phyloP scores from a whole-genome alignment of 1,139 yeast species.

The Geotrichum phurueaensis region DNA sequence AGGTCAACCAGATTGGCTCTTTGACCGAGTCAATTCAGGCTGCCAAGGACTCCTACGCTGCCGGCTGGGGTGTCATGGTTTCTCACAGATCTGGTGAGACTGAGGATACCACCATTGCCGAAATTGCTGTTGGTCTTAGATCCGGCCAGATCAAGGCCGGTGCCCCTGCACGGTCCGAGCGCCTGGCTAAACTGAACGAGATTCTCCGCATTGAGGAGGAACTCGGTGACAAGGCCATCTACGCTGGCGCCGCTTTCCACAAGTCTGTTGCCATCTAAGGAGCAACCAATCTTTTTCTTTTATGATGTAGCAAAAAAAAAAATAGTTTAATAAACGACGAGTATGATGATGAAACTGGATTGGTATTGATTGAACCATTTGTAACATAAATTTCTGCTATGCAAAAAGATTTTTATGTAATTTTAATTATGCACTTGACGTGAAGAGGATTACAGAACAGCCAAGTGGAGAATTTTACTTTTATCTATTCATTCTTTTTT shows the following conservation, averaged over 20 bases:
- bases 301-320: neutral
- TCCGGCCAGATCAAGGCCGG: conserved; percentile 98
- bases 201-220: conserved; percentile 96
- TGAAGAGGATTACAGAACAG: no score
- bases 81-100: conserved; percentile 99
- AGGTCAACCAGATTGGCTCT: conserved; percentile 89
- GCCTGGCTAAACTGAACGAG: conserved; percentile 91
- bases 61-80: conserved; percentile 97
- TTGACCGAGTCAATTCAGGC: conserved; percentile 88
- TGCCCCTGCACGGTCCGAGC: conserved; percentile 99
- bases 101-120: conserved; percentile 96
- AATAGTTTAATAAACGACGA: no score
- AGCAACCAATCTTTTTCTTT: neutral
- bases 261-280: conserved; percentile 24
- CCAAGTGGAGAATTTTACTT: no score
- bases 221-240: conserved; percentile 90
- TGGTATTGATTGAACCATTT: no score
- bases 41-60: conserved; percentile 82
- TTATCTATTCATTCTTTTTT: no score
- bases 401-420: no score
- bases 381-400: no score
- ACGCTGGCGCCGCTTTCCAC: conserved; percentile 89
- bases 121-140: conserved; percentile 92
- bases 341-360: no score
- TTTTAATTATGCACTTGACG: no score